Percentiles rank a stretch among this genome's conserved stretches.
Evolutionary conservation across 495 filamentous ascomycete genomes (phyloP).

Genomic region (Penicillium flavigenum): DNA sequence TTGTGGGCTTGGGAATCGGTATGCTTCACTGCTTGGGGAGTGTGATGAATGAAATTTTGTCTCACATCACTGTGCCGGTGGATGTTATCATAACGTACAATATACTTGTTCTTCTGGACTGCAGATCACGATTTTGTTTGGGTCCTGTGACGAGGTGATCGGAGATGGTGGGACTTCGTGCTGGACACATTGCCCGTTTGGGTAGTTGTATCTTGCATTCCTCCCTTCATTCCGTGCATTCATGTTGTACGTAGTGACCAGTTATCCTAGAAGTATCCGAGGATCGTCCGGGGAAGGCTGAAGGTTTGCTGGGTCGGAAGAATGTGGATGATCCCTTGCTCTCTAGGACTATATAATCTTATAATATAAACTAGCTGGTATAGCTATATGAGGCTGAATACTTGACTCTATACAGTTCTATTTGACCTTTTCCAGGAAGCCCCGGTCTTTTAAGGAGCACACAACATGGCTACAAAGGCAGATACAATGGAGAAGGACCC

Average conservation of each 20-base stretch:
- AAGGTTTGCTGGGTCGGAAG: conserved; percentile 6
- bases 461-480: conserved; percentile 3
- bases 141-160: not conserved
- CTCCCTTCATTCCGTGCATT: conserved; percentile 30
- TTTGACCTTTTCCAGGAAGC: not conserved
- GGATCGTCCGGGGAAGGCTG: conserved; percentile 1
- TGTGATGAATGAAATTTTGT: conserved; percentile 13
- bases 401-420: not conserved
- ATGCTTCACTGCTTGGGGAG: conserved; percentile 28
- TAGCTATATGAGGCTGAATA: not conserved
- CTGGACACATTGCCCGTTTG: conserved; percentile 3
- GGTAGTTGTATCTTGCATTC: conserved; percentile 20
- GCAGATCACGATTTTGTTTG: not conserved
- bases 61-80: conserved; percentile 1
- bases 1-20: conserved; percentile 38
- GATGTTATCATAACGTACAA: not conserved
- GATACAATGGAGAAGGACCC: conserved; percentile 13
- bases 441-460: not conserved
- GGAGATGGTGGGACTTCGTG: not conserved
- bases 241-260: conserved; percentile 7
- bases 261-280: not conserved
- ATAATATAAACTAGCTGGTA: not conserved
- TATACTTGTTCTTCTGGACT: not conserved
- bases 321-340: conserved; percentile 34
- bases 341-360: not conserved